These are phyloP conservation scores for Xylaria arbuscula DNA, from an alignment of 2,329 filamentous ascomycete genomes.

Conservation along the genomic window DNA sequence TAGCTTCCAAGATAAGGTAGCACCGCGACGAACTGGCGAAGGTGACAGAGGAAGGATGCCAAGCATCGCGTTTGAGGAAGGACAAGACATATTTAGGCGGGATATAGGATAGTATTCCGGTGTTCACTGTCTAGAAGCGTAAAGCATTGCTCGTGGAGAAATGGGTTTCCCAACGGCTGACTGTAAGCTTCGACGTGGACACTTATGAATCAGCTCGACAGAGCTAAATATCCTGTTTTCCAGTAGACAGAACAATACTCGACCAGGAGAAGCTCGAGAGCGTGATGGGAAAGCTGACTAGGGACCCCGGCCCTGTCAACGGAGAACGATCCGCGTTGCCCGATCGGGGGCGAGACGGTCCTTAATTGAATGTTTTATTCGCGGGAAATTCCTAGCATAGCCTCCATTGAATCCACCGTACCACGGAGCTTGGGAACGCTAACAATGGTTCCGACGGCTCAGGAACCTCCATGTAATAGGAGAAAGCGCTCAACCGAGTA, in stretches of 20 bases:
- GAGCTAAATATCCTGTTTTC: not conserved
- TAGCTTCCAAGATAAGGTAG: slow-evolving; percentile 2
- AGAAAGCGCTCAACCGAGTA: slow-evolving; percentile 10
- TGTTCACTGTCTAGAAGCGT: not conserved
- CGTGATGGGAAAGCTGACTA: slow-evolving; percentile 5
- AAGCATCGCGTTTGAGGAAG: slow-evolving; percentile 1
- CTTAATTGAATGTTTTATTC: slow-evolving; percentile 35
- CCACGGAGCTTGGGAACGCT: slow-evolving; percentile 23
- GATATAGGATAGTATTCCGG: slow-evolving; percentile 16
- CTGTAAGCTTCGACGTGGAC: not conserved
- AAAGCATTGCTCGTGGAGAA: slow-evolving; percentile 14
- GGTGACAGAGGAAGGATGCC: not conserved
- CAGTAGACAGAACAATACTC: not conserved
- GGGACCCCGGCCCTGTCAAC: slow-evolving; percentile 28
- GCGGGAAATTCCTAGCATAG: slow-evolving; percentile 37
- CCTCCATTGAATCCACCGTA: slow-evolving; percentile 23
- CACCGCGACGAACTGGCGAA: slow-evolving; percentile 1
- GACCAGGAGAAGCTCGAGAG: slow-evolving; percentile 2
- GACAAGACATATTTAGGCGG: slow-evolving; percentile 10
- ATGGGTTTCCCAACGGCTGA: not conserved
- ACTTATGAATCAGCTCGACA: not conserved
- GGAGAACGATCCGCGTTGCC: slow-evolving; percentile 38
- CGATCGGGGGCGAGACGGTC: slow-evolving; percentile 31
- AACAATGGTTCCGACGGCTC: slow-evolving; percentile 18
- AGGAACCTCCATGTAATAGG: slow-evolving; percentile 12